phyloP scores from a whole-genome alignment of 352 stramenopile genomes.

The Phytophthora pisi region DNA sequence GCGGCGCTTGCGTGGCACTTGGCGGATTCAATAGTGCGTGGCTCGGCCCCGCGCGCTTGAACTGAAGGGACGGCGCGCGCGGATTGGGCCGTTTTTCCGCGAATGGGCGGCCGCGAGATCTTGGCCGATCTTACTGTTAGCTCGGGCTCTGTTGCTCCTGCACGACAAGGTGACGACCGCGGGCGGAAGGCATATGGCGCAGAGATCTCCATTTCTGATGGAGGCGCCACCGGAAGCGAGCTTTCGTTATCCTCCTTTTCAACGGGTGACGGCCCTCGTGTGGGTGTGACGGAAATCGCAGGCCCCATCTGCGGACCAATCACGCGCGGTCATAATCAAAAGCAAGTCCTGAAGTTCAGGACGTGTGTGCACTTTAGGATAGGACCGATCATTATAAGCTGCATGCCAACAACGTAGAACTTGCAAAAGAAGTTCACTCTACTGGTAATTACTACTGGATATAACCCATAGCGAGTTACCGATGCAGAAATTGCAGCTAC shows the following conservation, averaged over 20 bases:
- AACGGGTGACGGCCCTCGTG: too few relatives aligned
- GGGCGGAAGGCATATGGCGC: not conserved
- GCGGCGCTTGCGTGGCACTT: slow-evolving; percentile 11
- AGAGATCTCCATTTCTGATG: not conserved
- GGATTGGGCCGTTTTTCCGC: slow-evolving; percentile 20
- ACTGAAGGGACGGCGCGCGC: slow-evolving; percentile 7
- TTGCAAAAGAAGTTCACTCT: not conserved
- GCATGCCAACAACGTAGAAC: too few relatives aligned
- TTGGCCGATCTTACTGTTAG: slow-evolving; percentile 6
- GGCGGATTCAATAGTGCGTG: slow-evolving; percentile 38
- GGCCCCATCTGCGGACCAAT: too few relatives aligned
- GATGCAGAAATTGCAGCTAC: too few relatives aligned
- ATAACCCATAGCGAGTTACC: too few relatives aligned
- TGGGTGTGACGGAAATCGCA: too few relatives aligned
- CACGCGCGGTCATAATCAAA: too few relatives aligned
- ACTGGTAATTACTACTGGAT: not conserved
- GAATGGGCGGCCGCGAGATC: slow-evolving; percentile 15
- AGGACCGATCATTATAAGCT: too few relatives aligned
- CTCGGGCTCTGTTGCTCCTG: not conserved
- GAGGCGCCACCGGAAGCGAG: not conserved
- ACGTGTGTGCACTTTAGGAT: too few relatives aligned
- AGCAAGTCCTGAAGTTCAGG: too few relatives aligned
- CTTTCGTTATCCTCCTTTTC: not conserved
- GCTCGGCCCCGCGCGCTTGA: slow-evolving; percentile 9
- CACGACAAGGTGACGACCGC: slow-evolving; percentile 6